Base-by-base conservation (phyloP, 768 basidiomycete species). In the Lanmaoa rubissima region DNA sequence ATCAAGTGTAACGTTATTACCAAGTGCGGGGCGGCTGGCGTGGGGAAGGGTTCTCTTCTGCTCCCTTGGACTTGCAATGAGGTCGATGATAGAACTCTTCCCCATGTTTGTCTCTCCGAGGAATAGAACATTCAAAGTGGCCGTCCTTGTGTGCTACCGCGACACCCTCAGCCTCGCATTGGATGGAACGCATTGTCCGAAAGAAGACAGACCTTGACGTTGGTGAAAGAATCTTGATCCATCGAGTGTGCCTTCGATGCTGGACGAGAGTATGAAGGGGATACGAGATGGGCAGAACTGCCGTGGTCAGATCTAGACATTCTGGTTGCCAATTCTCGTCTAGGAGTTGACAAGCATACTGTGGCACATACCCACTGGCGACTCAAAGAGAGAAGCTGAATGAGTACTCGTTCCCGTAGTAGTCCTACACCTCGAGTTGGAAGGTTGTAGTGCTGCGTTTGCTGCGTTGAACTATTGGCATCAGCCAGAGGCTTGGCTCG, bases 81-180 rank as follows among this genome's bases (percentile, higher is more conserved):
- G 53, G 34, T 69, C 52, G 56, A 64, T 26, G 19, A 68, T 57
- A 53, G 62, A 69, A 51, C 19, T 17, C 17, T 61, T 53, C 34
- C 58, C 62, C 3, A 60, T 51, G 41, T 40, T 40, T n/a, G 58
- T 69, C 51, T 67, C 67, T 32, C 65, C 67, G 3, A 68, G 34
- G 47, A 68, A 58, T 6, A 68, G 19, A 32, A 68, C 42, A 47
- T 68, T 62, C 19, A 58, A 54, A 44, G 51, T 21, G 2, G 42
- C n/a, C 34, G 53, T 49, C 21, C 34, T 44, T 35, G 34, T 42
- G 42, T 44, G 35, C 68, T 68, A 39, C 34, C 34, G 28, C 7
- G 24, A 44, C 7, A 36, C 28, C 16, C 41, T 68, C 19, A 68
- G 49, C 39, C 8, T 48, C 11, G 12, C 9, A 51, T 45, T 16